Base-by-base conservation (phyloP, 768 basidiomycete species). In the Mrakia frigida region DNA sequence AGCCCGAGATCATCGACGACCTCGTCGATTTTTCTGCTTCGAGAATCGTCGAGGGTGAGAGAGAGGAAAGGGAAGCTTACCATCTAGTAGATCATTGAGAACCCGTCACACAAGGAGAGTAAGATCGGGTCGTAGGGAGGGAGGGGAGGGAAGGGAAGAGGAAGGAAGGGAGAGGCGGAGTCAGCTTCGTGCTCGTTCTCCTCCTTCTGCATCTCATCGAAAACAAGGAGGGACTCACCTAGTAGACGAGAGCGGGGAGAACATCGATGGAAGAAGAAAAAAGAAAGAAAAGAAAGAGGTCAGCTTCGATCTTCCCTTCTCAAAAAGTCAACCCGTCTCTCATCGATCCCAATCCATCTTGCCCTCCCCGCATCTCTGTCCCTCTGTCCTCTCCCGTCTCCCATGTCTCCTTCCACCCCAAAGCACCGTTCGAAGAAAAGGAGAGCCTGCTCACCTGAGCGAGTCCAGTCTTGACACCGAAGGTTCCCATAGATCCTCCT, bases 381-480 rank as follows among this genome's bases (percentile, higher is more conserved):
- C 31, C 63, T 35, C 41, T 31, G n/a, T n/a, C n/a, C n/a, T n/a
- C n/a, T 23, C 59, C 39, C 28, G 28, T 4, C 5, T 41, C 14
- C 31, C 59, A 16, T 25, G 43, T 28, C 72, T 60, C 56, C 28
- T 41, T 21, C 33, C n/a, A n/a, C 28, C 41, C 18, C 21, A 35
- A 21, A n/a, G n/a, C 10, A 16, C 3, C 56, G 2, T 2, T 1
- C 52, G 16, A 25, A 2, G 18, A 11, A 21, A 18, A 11, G 5
- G 23, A 37, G 28, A n/a, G 1, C 25, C 39, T 37, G 3, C 5
- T 25, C 13, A 98, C 97, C 87, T 97, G 94, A 5, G 95, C 94
- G 65, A 98, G 86, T 77, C 93, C 94, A 33, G 92, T 92, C 84
- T 95, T 95, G 81, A 95, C 94, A 50, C 82, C 81, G 73, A 82